These are phyloP conservation scores for Ceriops decandra DNA, from an alignment of 345 rosid genomes.

Conservation along the genomic window DNA sequence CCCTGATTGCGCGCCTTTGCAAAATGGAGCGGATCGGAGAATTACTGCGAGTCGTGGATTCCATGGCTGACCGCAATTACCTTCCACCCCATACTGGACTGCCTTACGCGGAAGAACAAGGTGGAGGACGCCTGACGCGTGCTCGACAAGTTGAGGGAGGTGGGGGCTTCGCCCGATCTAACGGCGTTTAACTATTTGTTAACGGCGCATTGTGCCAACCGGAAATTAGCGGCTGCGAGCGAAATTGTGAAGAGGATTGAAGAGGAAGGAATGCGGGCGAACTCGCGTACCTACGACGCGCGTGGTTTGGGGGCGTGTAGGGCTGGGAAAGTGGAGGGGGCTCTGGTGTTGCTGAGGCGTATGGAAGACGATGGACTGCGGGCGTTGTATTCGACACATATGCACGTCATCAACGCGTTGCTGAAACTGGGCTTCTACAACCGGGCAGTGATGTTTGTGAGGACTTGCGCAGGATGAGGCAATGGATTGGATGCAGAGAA, in stretches of 20 bases:
- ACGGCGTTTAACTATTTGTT: constrained; percentile 53
- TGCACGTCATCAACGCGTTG: constrained; percentile 48
- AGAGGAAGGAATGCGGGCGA: constrained; percentile 40
- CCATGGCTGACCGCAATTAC: constrained; percentile 35
- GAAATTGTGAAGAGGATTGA: constrained; percentile 49
- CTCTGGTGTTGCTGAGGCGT: constrained; percentile 53
- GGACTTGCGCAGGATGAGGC: constrained; percentile 33
- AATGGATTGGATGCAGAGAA: constrained; percentile 44
- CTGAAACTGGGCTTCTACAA: constrained; percentile 35
- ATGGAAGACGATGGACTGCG: constrained; percentile 53
- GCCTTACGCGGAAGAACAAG: constrained; percentile 34
- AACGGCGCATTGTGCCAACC: constrained; percentile 38
- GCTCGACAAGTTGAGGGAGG: constrained; percentile 35
- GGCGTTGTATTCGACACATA: constrained; percentile 45
- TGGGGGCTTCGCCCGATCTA: constrained; percentile 37
- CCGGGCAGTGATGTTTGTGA: constrained; percentile 16
- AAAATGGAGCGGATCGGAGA: constrained; percentile 40
- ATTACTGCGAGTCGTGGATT: constrained; percentile 35
- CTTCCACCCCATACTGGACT: constrained; percentile 50
- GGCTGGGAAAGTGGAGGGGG: constrained; percentile 52
- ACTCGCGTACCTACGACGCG: constrained; percentile 65
- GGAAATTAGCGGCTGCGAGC: constrained; percentile 40
- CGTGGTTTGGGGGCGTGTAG: constrained; percentile 68
- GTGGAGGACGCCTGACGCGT: constrained; percentile 49
- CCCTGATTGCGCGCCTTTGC: constrained; percentile 60